Base-by-base conservation (phyloP, 306 rosid species). In the Lotus japonicus region DNA sequence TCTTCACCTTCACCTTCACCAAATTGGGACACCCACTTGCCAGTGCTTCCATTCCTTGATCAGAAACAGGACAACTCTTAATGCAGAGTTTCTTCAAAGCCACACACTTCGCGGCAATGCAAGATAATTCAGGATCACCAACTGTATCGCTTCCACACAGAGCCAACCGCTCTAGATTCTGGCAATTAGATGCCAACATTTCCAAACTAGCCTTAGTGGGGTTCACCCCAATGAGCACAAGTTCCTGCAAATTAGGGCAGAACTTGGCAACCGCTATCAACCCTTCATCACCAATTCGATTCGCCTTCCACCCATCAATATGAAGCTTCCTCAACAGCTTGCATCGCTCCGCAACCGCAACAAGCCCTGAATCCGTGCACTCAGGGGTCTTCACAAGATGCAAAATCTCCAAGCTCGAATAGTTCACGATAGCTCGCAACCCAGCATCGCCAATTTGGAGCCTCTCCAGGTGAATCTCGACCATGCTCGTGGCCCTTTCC, bases 1-100 rank as follows among this genome's bases (percentile, higher is more conserved):
- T 95, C 86, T 90, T 95, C 18, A 95, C 88, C 87, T 95, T 95
- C 75, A 95, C 91, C 71, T 95, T 95, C 79, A 95, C 97, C 88
- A 95, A 87, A 81, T 91, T 95, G 0, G 99, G 99, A 68, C 97
- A 95, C 15, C 99, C 99, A 35, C 52, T 64, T 0, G 92, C 99
- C 61, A 95, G 68, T 0, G 97, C 97, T 75, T 95, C 89, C 76
- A 95, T 80, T 36, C 92, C 96, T 4, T 64, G 77, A 73, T 95
- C 84, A 16, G 97, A 84, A 13, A 95, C 89, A 5, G 97, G 96
- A 76, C 99, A 95, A 39, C 95, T 84, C 85, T 95, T 95, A 59
- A 95, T 88, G 73, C 99, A 95, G 1, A 95, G 96, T 73, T 95
- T 95, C 86, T 88, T 95, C 80, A 95, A 82, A 5, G 99, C 99